Conservation (phyloP, 2,329 filamentous ascomycete genomes). For the Pseudodiploospora longispora region DNA sequence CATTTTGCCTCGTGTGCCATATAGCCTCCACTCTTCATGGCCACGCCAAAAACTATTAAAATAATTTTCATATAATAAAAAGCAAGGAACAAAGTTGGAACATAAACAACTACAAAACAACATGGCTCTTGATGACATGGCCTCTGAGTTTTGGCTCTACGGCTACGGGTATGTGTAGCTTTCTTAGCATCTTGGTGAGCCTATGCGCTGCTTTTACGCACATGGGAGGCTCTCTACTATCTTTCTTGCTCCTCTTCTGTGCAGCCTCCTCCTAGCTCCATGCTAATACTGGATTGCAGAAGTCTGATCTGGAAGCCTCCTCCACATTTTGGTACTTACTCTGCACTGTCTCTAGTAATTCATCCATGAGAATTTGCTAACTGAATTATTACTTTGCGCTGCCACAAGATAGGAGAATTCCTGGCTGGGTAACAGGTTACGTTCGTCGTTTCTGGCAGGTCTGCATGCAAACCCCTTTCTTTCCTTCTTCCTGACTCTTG, state of each 20-base stretch:
- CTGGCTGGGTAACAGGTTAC: slow-evolving; percentile 88
- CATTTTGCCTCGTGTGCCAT: no score
- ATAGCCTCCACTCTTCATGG: no score
- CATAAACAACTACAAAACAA: not conserved
- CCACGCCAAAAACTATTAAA: no score
- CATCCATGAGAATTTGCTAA: not conserved
- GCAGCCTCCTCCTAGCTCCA: not conserved
- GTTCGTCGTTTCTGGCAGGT: slow-evolving; percentile 98
- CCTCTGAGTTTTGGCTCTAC: slow-evolving; percentile 84
- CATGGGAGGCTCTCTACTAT: not conserved
- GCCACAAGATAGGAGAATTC: slow-evolving; percentile 65
- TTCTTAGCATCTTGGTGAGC: no score
- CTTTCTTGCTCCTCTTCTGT: not conserved
- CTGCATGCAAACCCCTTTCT: slow-evolving; percentile 27
- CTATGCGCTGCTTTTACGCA: no score
- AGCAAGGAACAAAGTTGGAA: not conserved
- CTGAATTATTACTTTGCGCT: slow-evolving; percentile 1
- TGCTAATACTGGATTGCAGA: slow-evolving; percentile 29
- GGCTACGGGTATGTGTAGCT: slow-evolving; percentile 70
- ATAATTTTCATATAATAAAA: no score
- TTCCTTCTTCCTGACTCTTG: not conserved
- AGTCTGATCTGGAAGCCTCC: slow-evolving; percentile 98
- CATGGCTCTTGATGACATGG: slow-evolving; percentile 10
- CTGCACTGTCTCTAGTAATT: not conserved
- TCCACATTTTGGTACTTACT: slow-evolving; percentile 72